These are phyloP conservation scores for Camillea tinctor DNA, from an alignment of 2,329 filamentous ascomycete species.

Conservation along the genomic window DNA sequence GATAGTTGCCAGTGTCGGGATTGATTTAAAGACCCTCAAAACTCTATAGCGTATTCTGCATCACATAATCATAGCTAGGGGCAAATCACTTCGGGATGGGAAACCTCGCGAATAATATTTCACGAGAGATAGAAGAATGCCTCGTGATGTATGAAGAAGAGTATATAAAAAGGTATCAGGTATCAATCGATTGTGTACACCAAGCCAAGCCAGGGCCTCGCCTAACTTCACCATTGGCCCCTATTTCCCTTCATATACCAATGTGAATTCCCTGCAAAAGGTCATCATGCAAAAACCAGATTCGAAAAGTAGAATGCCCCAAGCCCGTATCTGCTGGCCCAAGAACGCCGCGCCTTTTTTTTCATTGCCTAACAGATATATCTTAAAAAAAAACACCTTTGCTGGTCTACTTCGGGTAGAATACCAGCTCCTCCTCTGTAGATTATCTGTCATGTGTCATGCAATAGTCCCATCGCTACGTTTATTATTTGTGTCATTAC, in stretches of 20 bases:
- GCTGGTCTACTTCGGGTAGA: not conserved
- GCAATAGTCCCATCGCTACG: conserved; percentile 1
- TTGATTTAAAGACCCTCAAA: too few species aligned
- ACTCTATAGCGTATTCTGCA: too few species aligned
- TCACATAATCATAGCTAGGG: too few species aligned
- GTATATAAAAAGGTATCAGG: not conserved
- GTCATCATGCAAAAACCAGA: not conserved
- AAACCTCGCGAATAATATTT: not conserved
- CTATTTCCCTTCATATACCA: not conserved
- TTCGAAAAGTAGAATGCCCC: not conserved
- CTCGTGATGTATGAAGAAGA: not conserved
- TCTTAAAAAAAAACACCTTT: not conserved
- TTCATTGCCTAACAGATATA: not conserved
- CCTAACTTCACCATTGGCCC: not conserved
- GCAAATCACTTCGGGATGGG: too few species aligned
- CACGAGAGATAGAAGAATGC: not conserved
- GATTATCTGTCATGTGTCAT: not conserved
- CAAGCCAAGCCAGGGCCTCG: not conserved
- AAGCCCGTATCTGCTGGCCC: not conserved
- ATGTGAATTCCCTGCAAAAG: not conserved
- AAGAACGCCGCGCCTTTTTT: not conserved
- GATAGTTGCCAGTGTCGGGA: too few species aligned
- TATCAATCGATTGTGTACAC: not conserved
- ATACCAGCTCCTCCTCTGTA: not conserved
- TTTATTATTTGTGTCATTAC: not conserved